A percentile compares a stretch with the other conserved stretches of the same genome.
Conservation (phyloP, 148 eudicot genomes). For the Rhododendron henanense region DNA sequence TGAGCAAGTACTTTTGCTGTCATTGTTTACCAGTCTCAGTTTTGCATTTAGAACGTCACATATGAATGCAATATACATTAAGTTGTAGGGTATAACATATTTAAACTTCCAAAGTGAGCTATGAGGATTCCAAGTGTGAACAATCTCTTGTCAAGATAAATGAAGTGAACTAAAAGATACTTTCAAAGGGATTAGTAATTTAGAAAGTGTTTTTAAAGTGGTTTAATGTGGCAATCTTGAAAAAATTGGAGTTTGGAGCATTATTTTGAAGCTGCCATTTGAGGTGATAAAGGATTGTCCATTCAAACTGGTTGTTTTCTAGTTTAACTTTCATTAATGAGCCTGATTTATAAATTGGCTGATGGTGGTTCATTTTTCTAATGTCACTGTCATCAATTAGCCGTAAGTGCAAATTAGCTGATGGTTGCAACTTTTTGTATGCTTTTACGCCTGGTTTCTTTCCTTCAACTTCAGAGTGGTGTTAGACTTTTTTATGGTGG, state of each 20-base stretch:
- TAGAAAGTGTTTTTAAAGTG: no score
- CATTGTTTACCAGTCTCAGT: not conserved
- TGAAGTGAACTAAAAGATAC: no score
- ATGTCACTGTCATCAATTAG: not conserved
- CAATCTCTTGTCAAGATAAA: no score
- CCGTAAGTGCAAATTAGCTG: not conserved
- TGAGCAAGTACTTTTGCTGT: not conserved
- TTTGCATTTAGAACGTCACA: not conserved
- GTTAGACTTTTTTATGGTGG: not conserved
- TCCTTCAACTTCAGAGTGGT: no score
- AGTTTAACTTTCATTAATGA: not conserved
- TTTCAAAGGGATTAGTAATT: no score
- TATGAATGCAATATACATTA: no score
- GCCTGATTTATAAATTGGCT: not conserved
- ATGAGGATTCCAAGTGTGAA: no score
- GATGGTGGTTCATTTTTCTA: not conserved
- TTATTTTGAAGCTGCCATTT: not conserved
- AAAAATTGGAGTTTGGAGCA: not conserved
- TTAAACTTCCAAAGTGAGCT: no score
- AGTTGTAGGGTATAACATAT: no score
- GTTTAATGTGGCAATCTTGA: no score
- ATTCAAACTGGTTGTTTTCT: not conserved
- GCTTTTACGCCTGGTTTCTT: not conserved
- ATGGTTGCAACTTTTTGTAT: not conserved
- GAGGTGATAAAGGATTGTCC: not conserved